Conservation (phyloP, 495 filamentous ascomycete species). For the Penicillium subrubescens region DNA sequence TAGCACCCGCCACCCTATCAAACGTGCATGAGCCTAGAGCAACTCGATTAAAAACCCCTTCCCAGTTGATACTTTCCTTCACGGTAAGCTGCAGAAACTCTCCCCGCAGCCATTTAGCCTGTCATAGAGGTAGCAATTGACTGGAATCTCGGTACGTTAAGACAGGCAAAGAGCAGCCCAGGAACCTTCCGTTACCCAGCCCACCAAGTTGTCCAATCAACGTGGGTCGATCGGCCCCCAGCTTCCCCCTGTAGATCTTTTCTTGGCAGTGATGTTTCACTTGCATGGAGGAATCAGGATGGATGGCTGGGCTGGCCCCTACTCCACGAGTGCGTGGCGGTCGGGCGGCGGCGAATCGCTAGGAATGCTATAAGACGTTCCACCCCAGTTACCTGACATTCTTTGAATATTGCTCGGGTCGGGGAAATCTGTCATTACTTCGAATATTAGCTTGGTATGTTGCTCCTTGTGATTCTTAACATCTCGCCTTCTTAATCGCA, state of each 20-base stretch:
- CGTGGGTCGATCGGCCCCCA: background rate
- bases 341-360: background rate
- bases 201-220: background rate
- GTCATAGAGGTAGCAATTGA: background rate
- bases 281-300: background rate
- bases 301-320: conserved; percentile 2
- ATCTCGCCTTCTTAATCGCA: background rate
- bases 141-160: background rate
- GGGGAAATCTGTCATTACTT: background rate
- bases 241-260: conserved; percentile 23
- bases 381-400: conserved; percentile 19
- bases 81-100: background rate
- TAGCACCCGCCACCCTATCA: background rate
- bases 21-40: background rate
- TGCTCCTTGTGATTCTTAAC: background rate
- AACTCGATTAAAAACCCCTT: background rate
- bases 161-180: background rate
- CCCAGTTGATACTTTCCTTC: background rate
- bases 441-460: background rate
- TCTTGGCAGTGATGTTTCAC: conserved; percentile 13
- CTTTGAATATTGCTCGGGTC: background rate
- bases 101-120: background rate
- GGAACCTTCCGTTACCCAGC: background rate
- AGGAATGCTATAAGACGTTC: conserved; percentile 27
- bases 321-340: conserved; percentile 14